Base-by-base conservation (phyloP, 2,329 filamentous ascomycete genomes). In the Clonostachys rhizophaga region DNA sequence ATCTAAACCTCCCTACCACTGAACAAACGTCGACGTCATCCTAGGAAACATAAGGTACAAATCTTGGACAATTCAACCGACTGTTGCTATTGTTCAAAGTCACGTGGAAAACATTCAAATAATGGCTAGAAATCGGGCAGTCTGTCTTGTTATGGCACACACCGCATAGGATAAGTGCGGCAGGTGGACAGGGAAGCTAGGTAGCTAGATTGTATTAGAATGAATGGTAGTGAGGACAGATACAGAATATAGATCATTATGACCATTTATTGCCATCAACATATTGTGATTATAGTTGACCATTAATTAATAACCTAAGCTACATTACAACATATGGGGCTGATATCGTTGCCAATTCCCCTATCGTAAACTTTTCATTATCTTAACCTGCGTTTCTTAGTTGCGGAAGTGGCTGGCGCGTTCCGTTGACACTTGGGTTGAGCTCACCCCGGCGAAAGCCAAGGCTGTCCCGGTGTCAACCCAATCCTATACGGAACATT, bases 1-100 rank as follows among this genome's bases (percentile, higher is more conserved):
- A 79, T 11, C 49, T 81, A 6, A 67, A 74, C 24, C 59, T 82
- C 35, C 57, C 53, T 30, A 9, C 24, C 24, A 30, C 24, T 9
- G 24, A 30, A 10, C 24, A 30, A 30, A 30, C 24, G 9, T 30
- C 8, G 9, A 30, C 24, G 24, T 30, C 24, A 30, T 30, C 24
- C 24, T 10, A 30, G 9, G 24, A 30, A 8, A 30, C 24, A 8
- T 10, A 30, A 9, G 24, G 24, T 10, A 30, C 24, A 10, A 30
- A 30, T 3, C 24, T 10, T 30, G 9, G 9, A 30, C 9, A 30
- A 30, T 30, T 30, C 24, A 10, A 30, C 24, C 10, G 24, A 30
- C 8, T 30, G 24, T 30, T 30, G 8, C 24, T 30, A 30, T 30
- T 30, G 24, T 30, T 30, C 24, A 30, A 30, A 30, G 24, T 30